A percentile compares a stretch with the other conserved stretches of the same genome.
Evolutionary conservation across 139 green algal species (phyloP).

Genomic region (Chlamydomonas urium): DNA sequence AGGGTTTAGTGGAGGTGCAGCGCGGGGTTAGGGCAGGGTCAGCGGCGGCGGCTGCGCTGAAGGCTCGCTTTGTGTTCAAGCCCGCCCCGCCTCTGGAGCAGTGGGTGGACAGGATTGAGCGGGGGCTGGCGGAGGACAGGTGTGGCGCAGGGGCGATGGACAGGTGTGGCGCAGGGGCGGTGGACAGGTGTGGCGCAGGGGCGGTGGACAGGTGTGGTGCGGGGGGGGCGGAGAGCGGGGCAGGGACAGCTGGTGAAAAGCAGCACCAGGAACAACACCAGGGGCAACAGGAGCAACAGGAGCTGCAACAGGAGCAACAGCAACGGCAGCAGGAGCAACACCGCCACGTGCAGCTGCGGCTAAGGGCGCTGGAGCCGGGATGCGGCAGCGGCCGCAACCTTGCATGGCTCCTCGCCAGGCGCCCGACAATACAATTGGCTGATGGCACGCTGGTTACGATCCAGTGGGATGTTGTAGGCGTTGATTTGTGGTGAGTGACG

Average conservation of each 20-base stretch:
- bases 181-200: neutral
- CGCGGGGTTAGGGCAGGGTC: too few relatives aligned
- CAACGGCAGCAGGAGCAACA: neutral
- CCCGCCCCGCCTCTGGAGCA: constrained; percentile 4
- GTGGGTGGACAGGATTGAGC: neutral
- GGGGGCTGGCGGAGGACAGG: neutral
- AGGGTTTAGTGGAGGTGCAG: too few relatives aligned
- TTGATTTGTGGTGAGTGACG: constrained; percentile 9
- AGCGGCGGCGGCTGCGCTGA: too few relatives aligned
- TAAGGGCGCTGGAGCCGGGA: constrained; percentile 2
- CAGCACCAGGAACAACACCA: neutral
- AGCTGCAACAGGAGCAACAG: neutral
- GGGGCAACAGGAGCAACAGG: neutral
- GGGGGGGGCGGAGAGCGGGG: neutral
- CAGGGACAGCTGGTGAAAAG: neutral
- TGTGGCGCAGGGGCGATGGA: neutral
- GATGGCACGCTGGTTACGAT: constrained; percentile 2
- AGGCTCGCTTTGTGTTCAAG: constrained; percentile 7
- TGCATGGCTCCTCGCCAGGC: constrained; percentile 1
- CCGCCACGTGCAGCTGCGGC: constrained; percentile 1
- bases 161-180: neutral
- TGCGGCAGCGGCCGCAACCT: constrained; percentile 14
- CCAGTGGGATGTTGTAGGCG: constrained; percentile 2
- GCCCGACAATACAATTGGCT: neutral
- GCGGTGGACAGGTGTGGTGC: neutral